Evolutionary conservation across 225 moss, liverwort and hornwort species (phyloP), one percentile per base, ranked within the genome.

Genomic region (Sphagnum contortum): DNA sequence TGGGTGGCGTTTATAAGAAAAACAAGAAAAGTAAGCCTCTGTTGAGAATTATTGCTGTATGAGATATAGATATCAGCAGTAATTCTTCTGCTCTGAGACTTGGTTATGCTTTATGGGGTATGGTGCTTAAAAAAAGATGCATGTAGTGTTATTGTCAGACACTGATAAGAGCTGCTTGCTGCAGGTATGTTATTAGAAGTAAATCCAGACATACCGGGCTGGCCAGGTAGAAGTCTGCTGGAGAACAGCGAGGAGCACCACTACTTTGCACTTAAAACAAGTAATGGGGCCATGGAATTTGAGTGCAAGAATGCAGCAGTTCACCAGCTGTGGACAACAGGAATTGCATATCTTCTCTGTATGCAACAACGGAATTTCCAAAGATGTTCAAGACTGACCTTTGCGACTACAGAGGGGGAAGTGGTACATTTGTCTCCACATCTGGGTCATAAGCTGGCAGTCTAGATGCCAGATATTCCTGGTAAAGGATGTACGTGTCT

Each of bases 171-270:
- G 4, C 29, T 61, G 44, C 8, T 61, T 58, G 12, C 5, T 65
- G 55, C 72, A 88, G 88, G 88, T 75, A 64, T 81, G 57, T 75
- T 88, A 51, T 73, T 82, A 49, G 84, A 88, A 60, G 88, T 88
- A 6, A 81, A 81, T 75, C 67, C 81, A 48, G 81, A 88, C 55
- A 82, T 88, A 57, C 77, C 84, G 67, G 88, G 84, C 13, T 88
- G 88, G 88, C 84, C 88, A 60, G 88, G 88, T 55, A 79, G 88
- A 64, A 83, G 81, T 60, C 72, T 88, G 57, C 71, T 88, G 73
- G 79, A 88, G 57, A 75, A 75, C 45, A 75, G 84, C 59, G 88
- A 88, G 57, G 75, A 84, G 13, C 69, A 84, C 45, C 75, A 81
- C 69, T 88, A 88, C 65, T 88, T 84, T 47, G 88, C 88, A 45